Conservation (phyloP, 1,139 yeast genomes). For the Pichia sp. region DNA sequence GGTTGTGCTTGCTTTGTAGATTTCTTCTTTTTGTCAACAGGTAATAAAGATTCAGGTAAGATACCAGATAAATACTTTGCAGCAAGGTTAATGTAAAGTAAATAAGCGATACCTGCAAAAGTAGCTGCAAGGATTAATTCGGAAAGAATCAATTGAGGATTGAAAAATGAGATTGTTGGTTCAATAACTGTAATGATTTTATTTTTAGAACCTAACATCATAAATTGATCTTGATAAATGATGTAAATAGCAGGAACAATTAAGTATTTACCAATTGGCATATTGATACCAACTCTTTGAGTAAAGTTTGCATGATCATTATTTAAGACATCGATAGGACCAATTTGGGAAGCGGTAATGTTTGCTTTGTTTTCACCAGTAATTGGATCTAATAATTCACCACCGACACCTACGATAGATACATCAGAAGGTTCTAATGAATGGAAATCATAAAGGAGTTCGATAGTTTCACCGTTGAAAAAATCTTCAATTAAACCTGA, state of each 20-base stretch:
- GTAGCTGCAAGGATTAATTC: slow-evolving; percentile 49
- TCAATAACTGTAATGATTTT: slow-evolving; percentile 58
- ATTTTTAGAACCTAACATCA: slow-evolving; percentile 53
- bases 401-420: slow-evolving; percentile 69
- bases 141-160: slow-evolving; percentile 65
- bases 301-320: slow-evolving; percentile 45
- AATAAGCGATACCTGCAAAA: slow-evolving; percentile 46
- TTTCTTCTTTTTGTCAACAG: slow-evolving; percentile 33
- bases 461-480: slow-evolving; percentile 48
- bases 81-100: slow-evolving; percentile 42
- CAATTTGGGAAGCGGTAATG: slow-evolving; percentile 60
- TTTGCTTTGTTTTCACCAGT: slow-evolving; percentile 50
- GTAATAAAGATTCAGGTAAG: slow-evolving; percentile 30
- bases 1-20: slow-evolving; percentile 31
- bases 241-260: slow-evolving; percentile 58
- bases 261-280: slow-evolving; percentile 54
- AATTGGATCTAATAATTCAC: slow-evolving; percentile 54
- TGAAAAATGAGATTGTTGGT: slow-evolving; percentile 59
- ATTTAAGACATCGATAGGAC: slow-evolving; percentile 50
- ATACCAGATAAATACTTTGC: slow-evolving; percentile 35
- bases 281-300: slow-evolving; percentile 50
- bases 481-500: slow-evolving; percentile 37
- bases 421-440: slow-evolving; percentile 53
- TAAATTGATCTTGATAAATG: slow-evolving; percentile 45
- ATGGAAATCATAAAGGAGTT: slow-evolving; percentile 47